Evolutionary conservation across 2,329 filamentous ascomycete genomes (phyloP), one percentile per base, ranked within the genome.

Genomic region (Colletotrichum zoysiae): DNA sequence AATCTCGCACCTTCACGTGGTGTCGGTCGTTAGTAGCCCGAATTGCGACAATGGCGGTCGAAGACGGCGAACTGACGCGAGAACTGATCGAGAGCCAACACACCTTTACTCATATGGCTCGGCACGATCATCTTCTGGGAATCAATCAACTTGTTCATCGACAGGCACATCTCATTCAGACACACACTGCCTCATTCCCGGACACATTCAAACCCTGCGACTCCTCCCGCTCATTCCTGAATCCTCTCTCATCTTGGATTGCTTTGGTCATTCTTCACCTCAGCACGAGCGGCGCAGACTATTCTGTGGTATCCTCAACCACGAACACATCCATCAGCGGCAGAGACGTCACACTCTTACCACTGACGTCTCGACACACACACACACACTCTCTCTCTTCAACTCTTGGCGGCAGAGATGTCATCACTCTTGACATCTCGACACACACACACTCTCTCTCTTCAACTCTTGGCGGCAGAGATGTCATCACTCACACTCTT

Each of bases 1-100:
- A 50, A 23, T 26, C 48, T 50, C n/a, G 48, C 48, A 50, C 48
- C 48, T 50, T 50, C 48, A 50, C 48, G 48, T 50, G 48, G 48
- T 23, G 48, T 50, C 48, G 48, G 48, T 50, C 23, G 48, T 50
- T 50, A 50, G 48, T 50, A 50, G n/a, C 48, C 48, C n/a, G 48
- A 50, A 50, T 50, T 50, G 48, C 48, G 48, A 50, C 23, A 2
- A 48, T 50, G 48, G 48, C 48, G 23, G 26, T 50, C 48, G 48
- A 50, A 50, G 8, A 50, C n/a, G 48, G 48, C 48, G 48, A 50
- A 50, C 48, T 26, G 26, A 50, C 48, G 48, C 48, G 12, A 50
- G 48, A 50, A 50, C 48, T n/a, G 48, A 50, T 50, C n/a, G 5
- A 26, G 16, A 11, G 7, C 8, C 7, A n/a, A 26, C 16, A 8